phyloP scores from a whole-genome alignment of 1,284 basidiomycete species.

The Phlebopus sp. region DNA sequence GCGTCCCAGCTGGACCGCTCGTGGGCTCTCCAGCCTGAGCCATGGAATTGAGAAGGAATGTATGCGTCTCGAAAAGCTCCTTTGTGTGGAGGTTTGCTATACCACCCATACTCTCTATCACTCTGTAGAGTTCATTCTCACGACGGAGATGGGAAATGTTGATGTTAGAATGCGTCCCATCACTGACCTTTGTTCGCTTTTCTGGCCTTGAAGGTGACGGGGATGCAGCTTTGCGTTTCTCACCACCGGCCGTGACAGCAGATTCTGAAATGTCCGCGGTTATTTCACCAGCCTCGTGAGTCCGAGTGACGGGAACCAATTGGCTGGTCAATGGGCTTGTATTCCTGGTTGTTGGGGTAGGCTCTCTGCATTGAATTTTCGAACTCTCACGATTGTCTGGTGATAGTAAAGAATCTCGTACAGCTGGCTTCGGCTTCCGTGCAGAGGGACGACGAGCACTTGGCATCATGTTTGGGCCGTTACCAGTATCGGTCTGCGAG shows the following conservation, averaged over 20 bases:
- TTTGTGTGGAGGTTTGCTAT: slow-evolving; percentile 63
- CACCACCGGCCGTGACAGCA: not conserved
- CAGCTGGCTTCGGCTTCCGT: slow-evolving; percentile 5
- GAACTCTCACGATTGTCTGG: not conserved
- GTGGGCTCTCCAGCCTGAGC: slow-evolving; percentile 57
- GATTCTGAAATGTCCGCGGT: not conserved
- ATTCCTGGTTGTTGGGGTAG: not conserved
- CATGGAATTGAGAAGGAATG: slow-evolving; percentile 53
- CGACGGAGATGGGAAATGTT: slow-evolving; percentile 74
- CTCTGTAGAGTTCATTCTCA: slow-evolving; percentile 69
- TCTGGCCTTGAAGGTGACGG: slow-evolving; percentile 12
- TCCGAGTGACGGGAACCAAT: not conserved
- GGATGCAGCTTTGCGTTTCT: slow-evolving; percentile 17
- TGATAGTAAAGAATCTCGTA: not conserved
- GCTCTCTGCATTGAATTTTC: not conserved
- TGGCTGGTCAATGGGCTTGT: not conserved
- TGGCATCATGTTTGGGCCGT: not conserved
- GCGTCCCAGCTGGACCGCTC: slow-evolving; percentile 63
- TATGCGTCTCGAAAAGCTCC: slow-evolving; percentile 65
- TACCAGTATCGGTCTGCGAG: not conserved
- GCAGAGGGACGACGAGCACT: not conserved
- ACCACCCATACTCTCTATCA: slow-evolving; percentile 61
- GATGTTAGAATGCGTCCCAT: slow-evolving; percentile 38
- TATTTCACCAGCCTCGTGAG: not conserved
- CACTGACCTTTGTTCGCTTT: slow-evolving; percentile 21